Conservation (phyloP, 2,329 filamentous ascomycete genomes). For the Sporothrix mexicana region DNA sequence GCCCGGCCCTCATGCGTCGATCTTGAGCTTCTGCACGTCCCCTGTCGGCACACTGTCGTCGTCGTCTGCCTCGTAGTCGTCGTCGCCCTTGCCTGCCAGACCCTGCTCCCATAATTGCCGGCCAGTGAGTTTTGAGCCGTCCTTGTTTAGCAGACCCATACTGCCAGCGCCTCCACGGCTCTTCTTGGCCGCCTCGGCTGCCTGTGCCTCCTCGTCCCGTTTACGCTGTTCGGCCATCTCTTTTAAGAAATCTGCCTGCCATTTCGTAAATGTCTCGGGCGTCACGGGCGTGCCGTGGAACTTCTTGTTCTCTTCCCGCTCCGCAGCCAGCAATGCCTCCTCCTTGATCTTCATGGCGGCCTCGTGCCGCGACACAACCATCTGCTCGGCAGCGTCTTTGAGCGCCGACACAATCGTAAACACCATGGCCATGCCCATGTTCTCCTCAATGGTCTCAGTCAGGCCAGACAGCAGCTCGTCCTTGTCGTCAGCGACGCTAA, state of each 20-base stretch:
- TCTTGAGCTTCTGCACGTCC: constrained; percentile 73
- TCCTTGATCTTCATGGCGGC: constrained; percentile 64
- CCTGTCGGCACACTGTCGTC: constrained; percentile 68
- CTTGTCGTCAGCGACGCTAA: constrained; percentile 83
- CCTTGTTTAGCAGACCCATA: constrained; percentile 67
- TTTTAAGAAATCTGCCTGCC: constrained; percentile 76
- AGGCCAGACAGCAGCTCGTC: constrained; percentile 72
- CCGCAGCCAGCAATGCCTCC: constrained; percentile 62
- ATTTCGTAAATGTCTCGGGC: constrained; percentile 81
- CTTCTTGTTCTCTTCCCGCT: constrained; percentile 94
- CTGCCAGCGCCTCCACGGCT: constrained; percentile 19
- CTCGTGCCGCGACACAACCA: constrained; percentile 75
- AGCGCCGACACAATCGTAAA: constrained; percentile 87
- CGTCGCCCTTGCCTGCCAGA: constrained; percentile 69
- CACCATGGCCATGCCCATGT: constrained; percentile 95
- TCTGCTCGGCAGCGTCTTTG: constrained; percentile 87
- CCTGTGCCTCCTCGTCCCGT: constrained; percentile 71
- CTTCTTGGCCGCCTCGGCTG: constrained; percentile 77
- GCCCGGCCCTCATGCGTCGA: constrained; percentile 53
- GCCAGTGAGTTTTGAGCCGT: constrained; percentile 74
- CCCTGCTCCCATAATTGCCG: constrained; percentile 80
- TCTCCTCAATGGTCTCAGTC: constrained; percentile 81
- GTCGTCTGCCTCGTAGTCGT: constrained; percentile 70
- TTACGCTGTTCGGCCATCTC: constrained; percentile 79
- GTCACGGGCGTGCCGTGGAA: constrained; percentile 92